A percentile compares a stretch with the other conserved stretches of the same genome.
Conservation (phyloP, 495 filamentous ascomycete species). For the Filosporella fistucella region DNA sequence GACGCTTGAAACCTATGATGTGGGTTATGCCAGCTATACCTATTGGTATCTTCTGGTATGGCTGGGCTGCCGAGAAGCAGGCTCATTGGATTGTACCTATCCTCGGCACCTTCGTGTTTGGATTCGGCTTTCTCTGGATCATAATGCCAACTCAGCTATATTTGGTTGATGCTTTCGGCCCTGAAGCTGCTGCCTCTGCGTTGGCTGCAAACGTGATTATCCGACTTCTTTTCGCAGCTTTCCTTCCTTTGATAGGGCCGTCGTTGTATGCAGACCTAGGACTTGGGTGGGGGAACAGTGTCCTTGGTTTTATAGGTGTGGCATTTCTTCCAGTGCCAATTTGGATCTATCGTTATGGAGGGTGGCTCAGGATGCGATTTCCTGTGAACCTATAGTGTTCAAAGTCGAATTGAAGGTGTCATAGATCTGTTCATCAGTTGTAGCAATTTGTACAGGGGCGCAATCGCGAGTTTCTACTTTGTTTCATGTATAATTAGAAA, state of each 20-base stretch:
- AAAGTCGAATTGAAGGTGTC: constrained; percentile 8
- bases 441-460: constrained; percentile 1
- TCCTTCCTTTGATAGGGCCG: constrained; percentile 28
- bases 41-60: constrained; percentile 65
- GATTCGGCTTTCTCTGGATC: constrained; percentile 55
- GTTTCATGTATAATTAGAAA: constrained; percentile 4
- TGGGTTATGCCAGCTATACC: constrained; percentile 57
- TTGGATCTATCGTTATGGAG: constrained; percentile 7
- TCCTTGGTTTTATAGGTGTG: constrained; percentile 14
- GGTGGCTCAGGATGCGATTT: constrained; percentile 7
- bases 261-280: constrained; percentile 30
- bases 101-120: constrained; percentile 59
- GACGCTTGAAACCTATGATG: constrained; percentile 60
- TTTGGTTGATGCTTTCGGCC: constrained; percentile 52
- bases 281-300: constrained; percentile 9
- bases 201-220: constrained; percentile 31
- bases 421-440: constrained; percentile 11
- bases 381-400: constrained; percentile 11
- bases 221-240: constrained; percentile 23
- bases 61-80: constrained; percentile 60
- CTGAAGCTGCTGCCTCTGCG: constrained; percentile 50
- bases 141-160: constrained; percentile 41
- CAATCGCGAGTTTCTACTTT: constrained; percentile 8
- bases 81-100: constrained; percentile 72
- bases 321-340: constrained; percentile 10